Evolutionary conservation across 2,329 filamentous ascomycete species (phyloP).

Genomic region (Claviceps sp.): DNA sequence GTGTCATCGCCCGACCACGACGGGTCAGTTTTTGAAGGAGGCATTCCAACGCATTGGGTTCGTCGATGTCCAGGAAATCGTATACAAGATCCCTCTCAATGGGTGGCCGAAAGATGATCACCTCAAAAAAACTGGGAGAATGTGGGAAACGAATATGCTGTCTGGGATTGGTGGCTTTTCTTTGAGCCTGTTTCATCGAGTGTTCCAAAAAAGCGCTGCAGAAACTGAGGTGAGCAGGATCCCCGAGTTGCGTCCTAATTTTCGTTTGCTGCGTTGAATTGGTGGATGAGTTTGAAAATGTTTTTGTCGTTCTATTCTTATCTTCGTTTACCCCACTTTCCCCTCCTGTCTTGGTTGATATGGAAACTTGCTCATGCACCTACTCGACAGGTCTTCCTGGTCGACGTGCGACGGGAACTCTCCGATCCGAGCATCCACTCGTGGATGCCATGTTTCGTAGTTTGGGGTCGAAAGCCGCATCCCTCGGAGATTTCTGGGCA

Average conservation of each 20-base stretch:
- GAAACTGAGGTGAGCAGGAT: conserved; percentile 31
- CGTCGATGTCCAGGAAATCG: conserved; percentile 36
- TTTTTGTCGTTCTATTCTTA: background rate
- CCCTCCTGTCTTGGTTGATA: background rate
- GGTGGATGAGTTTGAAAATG: too few species aligned
- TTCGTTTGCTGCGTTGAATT: background rate
- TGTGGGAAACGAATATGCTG: conserved; percentile 31
- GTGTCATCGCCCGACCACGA: conserved; percentile 24
- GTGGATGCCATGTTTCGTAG: conserved; percentile 35
- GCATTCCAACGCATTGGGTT: conserved; percentile 37
- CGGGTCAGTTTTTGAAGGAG: conserved; percentile 20
- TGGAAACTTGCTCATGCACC: background rate
- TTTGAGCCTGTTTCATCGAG: conserved; percentile 26
- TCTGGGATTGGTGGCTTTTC: conserved; percentile 32
- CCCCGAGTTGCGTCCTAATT: background rate
- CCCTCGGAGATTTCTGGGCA: conserved; percentile 15
- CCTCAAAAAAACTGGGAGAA: conserved; percentile 28
- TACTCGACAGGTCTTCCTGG: conserved; percentile 27
- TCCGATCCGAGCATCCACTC: conserved; percentile 32
- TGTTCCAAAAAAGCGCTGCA: conserved; percentile 26
- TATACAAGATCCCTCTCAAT: conserved; percentile 42
- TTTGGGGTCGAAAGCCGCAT: conserved; percentile 37
- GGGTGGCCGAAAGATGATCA: conserved; percentile 35
- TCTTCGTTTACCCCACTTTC: background rate
- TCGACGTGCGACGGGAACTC: conserved; percentile 34